phyloP scores from a whole-genome alignment of 345 rosid genomes.

The Sonneratia alba region DNA sequence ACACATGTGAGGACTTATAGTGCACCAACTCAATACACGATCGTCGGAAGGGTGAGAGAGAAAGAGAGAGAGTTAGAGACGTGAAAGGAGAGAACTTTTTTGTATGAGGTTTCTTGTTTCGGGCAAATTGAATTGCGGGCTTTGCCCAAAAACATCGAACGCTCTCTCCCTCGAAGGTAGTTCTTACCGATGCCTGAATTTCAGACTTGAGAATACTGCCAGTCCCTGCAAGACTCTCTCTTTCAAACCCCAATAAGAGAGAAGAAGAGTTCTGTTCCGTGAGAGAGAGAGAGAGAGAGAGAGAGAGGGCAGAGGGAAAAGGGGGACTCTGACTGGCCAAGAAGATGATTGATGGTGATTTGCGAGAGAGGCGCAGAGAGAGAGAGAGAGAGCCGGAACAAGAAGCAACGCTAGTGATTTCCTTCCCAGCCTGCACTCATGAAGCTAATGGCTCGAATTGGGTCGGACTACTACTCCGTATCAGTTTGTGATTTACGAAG shows the following conservation, averaged over 20 bases:
- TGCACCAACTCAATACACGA: neutral
- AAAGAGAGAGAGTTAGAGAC: neutral
- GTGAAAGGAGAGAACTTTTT: conserved; percentile 9
- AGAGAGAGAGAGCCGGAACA: neutral
- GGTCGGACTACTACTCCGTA: too few relatives aligned
- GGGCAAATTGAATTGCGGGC: conserved; percentile 1
- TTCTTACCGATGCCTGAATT: neutral
- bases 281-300: neutral
- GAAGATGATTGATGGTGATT: conserved; percentile 6
- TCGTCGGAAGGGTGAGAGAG: neutral
- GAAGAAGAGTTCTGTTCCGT: neutral
- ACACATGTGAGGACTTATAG: neutral
- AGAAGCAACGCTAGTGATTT: neutral
- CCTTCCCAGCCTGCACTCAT: too few relatives aligned
- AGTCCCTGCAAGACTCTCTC: conserved; percentile 1
- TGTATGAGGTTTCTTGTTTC: neutral
- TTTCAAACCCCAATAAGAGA: neutral
- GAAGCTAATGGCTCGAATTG: too few relatives aligned
- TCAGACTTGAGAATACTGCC: neutral
- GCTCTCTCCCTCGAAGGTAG: neutral
- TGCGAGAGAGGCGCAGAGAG: neutral
- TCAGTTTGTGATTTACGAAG: too few relatives aligned
- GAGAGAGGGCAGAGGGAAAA: neutral
- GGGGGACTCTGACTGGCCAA: neutral
- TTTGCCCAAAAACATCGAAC: conserved; percentile 5